Base-by-base conservation (phyloP, 768 basidiomycete species). In the Coprinellus micaceus region DNA sequence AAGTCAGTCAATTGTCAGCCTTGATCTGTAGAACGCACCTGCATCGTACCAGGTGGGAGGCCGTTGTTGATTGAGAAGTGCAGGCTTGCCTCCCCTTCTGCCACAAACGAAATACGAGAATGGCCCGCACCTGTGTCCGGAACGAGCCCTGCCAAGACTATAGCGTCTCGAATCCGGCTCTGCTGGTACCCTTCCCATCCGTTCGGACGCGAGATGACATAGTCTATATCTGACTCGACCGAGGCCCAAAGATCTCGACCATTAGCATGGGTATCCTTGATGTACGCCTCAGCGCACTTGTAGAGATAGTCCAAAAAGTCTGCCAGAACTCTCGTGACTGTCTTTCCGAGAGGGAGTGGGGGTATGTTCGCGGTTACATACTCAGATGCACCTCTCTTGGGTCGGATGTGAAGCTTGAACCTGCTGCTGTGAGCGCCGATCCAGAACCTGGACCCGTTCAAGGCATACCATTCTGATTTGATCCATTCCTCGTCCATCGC, bases 111-210 rank as follows among this genome's bases (percentile, higher is more conserved):
- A 1, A 85, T 62, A 0, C 82, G 76, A 2, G 70, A 64, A 28
- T 74, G 76, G 0, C 74, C 77, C 12, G 66, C 67, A 1, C 62
- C 56, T 0, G 66, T 72, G 50, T 77, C 67, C 0, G 75, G 64
- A 11, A 86, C 69, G 21, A 87, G 71, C 6, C 81, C 80, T 0
- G 82, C 84, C n/a, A 64, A 54, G 1, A 78, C 68, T 0, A 82
- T 82, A 1, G 84, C 85, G 22, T 66, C 66, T 3, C 85, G 77
- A 70, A 86, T 82, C 61, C 77, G 71, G 22, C 68, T 69, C 58
- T 86, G 85, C 61, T 87, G 85, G 1, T 64, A 67, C 0, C 82
- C 82, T 58, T 80, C 84, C 85, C 85, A 87, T 0, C 82, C 84
- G 59, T 86, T 85, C 3, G 85, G 85, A 60, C 85, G 84, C 1